Evolutionary conservation across 1,284 basidiomycete genomes (phyloP).

Genomic region (Rhodotorula glutinis): DNA sequence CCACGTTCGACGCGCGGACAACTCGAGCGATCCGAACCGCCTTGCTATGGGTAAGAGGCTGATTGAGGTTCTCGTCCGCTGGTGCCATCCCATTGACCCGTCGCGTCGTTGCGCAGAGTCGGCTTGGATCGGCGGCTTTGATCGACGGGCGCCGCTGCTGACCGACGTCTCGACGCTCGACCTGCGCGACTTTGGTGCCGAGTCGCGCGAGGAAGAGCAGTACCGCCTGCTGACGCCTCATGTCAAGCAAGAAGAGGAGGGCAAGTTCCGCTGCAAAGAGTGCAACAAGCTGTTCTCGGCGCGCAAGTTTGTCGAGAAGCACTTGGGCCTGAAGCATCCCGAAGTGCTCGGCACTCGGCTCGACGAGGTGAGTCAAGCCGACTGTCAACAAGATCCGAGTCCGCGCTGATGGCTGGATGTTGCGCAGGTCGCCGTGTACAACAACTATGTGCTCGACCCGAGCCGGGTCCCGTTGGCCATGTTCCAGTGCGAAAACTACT

Average conservation of each 20-base stretch:
- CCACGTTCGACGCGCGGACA: conserved; percentile 61
- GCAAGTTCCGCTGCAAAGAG: conserved; percentile 89
- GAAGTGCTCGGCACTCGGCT: conserved; percentile 41
- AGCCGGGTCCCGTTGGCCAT: conserved; percentile 63
- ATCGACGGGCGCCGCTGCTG: conserved; percentile 73
- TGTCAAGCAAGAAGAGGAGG: conserved; percentile 90
- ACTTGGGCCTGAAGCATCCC: conserved; percentile 45
- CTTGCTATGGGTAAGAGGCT: not conserved
- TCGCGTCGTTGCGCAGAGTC: conserved; percentile 60
- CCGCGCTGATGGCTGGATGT: not conserved
- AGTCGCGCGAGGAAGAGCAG: conserved; percentile 72
- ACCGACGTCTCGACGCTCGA: conserved; percentile 73
- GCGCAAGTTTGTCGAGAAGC: conserved; percentile 86
- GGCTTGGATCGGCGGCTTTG: conserved; percentile 80
- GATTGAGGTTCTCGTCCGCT: too few relatives aligned
- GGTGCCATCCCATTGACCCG: not conserved
- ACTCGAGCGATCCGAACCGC: not conserved
- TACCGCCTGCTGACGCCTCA: conserved; percentile 67
- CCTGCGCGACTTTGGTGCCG: conserved; percentile 79
- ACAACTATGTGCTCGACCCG: conserved; percentile 89
- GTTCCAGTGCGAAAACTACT: conserved; percentile 19
- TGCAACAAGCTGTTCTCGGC: conserved; percentile 95
- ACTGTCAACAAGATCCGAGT: too few relatives aligned
- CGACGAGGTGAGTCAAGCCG: conserved; percentile 21
- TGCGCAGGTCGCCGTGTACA: conserved; percentile 74